Percentiles rank a stretch among this genome's conserved stretches.
Conservation (phyloP, 768 basidiomycete species). For the Collybiopsis confluens region DNA sequence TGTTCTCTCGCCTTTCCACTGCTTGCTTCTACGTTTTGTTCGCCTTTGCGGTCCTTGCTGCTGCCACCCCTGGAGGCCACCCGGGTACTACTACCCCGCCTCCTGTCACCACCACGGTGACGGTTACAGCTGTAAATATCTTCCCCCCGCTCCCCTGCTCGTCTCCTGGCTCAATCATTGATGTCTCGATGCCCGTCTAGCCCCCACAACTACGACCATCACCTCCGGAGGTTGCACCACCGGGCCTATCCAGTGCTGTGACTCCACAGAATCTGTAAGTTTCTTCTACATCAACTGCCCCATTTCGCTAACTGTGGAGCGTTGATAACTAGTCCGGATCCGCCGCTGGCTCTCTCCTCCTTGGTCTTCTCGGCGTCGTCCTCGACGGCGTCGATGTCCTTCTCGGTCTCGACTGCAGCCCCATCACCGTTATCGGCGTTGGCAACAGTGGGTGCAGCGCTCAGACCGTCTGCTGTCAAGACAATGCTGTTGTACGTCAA, state of each 20-base stretch:
- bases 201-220: too few species aligned
- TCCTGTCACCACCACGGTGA: not conserved
- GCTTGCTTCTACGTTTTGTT: not conserved
- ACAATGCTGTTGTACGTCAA: not conserved
- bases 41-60: not conserved
- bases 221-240: too few species aligned
- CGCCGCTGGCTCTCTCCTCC: not conserved
- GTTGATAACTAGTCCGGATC: not conserved
- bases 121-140: not conserved
- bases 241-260: too few species aligned
- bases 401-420: not conserved
- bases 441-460: not conserved
- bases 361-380: conserved; percentile 1
- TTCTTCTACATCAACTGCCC: not conserved
- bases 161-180: too few species aligned
- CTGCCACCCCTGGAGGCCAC: not conserved
- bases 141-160: too few species aligned
- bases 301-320: not conserved
- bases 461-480: not conserved
- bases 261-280: too few species aligned
- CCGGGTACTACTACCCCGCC: not conserved
- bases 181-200: too few species aligned
- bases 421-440: not conserved
- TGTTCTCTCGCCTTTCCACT: not conserved
- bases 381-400: not conserved